A percentile compares a stretch with the other conserved stretches of the same genome.
phyloP scores from a whole-genome alignment of 768 basidiomycete species.

The Saitozyma sp. region DNA sequence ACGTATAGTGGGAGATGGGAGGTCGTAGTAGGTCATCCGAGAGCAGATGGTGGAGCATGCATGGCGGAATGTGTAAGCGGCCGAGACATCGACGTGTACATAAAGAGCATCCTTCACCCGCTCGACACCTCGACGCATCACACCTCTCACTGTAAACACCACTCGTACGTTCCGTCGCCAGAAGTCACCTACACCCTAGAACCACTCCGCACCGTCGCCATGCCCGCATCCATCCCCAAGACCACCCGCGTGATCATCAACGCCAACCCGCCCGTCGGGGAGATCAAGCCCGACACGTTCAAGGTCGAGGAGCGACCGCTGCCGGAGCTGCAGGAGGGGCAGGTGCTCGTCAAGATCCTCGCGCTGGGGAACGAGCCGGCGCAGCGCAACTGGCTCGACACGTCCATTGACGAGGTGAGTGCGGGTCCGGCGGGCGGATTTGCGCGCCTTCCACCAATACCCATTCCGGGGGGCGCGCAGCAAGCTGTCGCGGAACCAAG shows the following conservation, averaged over 20 bases:
- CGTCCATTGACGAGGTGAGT: conserved; percentile 19
- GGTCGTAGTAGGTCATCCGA: too few relatives aligned
- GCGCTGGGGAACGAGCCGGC: conserved; percentile 48
- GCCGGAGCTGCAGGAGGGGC: conserved; percentile 34
- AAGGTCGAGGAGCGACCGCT: conserved; percentile 12
- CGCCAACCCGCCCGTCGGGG: conserved; percentile 27
- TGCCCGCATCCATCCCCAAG: conserved; percentile 11
- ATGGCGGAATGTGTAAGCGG: too few relatives aligned
- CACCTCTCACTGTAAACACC: neutral
- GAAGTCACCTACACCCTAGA: too few relatives aligned
- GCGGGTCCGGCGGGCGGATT: neutral
- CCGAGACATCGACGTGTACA: neutral
- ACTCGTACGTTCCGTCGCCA: neutral
- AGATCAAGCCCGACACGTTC: conserved; percentile 32
- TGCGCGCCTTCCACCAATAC: neutral
- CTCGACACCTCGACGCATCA: too few relatives aligned
- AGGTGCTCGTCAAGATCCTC: conserved; percentile 38
- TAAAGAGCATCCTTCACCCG: neutral
- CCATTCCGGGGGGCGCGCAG: neutral
- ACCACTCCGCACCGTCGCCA: too few relatives aligned
- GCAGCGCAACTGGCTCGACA: conserved; percentile 34
- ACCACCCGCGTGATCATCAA: conserved; percentile 30
- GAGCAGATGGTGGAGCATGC: too few relatives aligned
- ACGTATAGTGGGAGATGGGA: too few relatives aligned
- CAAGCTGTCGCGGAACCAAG: too few relatives aligned